phyloP scores from a whole-genome alignment of 495 filamentous ascomycete genomes.

The Podospora pseudopauciseta region DNA sequence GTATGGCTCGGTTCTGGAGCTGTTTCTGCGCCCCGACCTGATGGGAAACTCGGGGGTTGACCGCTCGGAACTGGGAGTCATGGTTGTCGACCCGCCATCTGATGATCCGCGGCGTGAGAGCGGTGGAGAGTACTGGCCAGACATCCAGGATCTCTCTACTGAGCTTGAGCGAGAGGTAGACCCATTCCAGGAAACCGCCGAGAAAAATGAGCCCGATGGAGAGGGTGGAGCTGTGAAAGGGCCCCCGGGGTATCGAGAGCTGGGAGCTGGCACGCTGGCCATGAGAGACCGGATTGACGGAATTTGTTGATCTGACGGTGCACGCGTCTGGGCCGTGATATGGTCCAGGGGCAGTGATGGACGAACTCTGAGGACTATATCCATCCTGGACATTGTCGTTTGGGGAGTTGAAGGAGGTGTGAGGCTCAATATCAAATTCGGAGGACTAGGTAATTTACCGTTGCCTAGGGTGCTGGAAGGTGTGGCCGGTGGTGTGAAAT shows the following conservation, averaged over 20 bases:
- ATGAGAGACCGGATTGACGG: background rate
- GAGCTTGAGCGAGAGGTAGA: background rate
- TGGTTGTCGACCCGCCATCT: background rate
- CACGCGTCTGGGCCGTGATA: background rate
- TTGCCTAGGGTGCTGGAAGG: background rate
- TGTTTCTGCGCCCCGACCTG: background rate
- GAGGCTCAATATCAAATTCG: background rate
- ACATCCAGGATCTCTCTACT: background rate
- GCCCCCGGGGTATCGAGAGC: background rate
- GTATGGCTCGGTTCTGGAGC: background rate
- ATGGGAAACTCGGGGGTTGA: background rate
- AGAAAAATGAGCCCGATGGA: background rate
- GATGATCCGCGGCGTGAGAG: background rate
- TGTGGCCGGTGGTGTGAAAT: background rate
- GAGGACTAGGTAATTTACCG: background rate
- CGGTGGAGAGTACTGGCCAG: background rate
- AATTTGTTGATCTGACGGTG: background rate
- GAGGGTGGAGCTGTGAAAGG: background rate
- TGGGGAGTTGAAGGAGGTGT: background rate
- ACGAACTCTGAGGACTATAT: background rate
- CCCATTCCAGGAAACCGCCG: background rate
- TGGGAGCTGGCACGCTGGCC: background rate
- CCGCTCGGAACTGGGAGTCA: background rate
- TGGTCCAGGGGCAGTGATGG: background rate
- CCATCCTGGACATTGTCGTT: background rate